Conservation (phyloP, 129 eudicot species). For the Chrysanthemum lavandulifolium region DNA sequence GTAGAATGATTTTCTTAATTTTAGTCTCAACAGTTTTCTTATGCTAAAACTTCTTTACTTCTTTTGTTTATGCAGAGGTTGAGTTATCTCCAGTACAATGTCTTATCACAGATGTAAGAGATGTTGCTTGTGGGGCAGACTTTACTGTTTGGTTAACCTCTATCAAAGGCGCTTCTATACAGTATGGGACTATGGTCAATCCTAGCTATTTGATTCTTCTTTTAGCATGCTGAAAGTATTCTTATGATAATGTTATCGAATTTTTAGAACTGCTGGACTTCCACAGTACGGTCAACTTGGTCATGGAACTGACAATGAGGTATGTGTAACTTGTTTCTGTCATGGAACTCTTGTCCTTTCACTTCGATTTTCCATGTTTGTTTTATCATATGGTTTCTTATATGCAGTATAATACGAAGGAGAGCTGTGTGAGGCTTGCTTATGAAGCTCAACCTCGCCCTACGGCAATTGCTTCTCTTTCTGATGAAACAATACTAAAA, state of each 20-base stretch:
- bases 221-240: neutral
- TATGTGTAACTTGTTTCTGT: neutral
- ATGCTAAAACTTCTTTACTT: constrained; percentile 7
- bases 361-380: neutral
- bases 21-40: neutral
- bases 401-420: neutral
- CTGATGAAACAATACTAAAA: constrained; percentile 78
- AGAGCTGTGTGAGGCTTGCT: too few relatives aligned
- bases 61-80: constrained; percentile 42
- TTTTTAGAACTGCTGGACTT: constrained; percentile 63
- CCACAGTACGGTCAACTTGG: constrained; percentile 95
- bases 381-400: neutral
- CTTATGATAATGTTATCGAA: too few relatives aligned
- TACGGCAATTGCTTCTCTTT: constrained; percentile 56
- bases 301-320: constrained; percentile 73
- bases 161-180: constrained; percentile 64
- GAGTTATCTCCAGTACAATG: constrained; percentile 68
- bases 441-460: too few relatives aligned
- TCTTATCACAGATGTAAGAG: constrained; percentile 53
- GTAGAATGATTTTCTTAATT: neutral
- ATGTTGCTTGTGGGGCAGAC: constrained; percentile 61
- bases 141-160: constrained; percentile 78
- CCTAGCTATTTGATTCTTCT: constrained; percentile 13
- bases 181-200: constrained; percentile 42
- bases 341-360: neutral